Conservation (phyloP, 352 stramenopile genomes). For the Phytophthora pisi region DNA sequence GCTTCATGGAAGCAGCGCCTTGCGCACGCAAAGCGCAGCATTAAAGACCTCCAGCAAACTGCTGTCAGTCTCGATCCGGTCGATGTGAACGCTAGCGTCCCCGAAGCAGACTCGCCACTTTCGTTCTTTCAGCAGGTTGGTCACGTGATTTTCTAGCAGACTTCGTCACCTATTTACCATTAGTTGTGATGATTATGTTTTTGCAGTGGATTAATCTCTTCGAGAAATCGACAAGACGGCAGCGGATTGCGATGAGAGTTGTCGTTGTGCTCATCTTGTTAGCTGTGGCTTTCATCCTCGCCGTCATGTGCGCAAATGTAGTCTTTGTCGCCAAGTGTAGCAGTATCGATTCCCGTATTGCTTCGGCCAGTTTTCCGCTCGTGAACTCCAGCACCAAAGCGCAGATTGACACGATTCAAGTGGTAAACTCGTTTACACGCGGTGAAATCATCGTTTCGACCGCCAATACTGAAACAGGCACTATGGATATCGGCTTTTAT, state of each 20-base stretch:
- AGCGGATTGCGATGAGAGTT: conserved; percentile 70
- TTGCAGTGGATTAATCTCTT: conserved; percentile 64
- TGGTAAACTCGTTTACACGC: conserved; percentile 53
- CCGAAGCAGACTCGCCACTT: conserved; percentile 9
- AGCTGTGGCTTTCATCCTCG: conserved; percentile 59
- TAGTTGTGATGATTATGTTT: not conserved
- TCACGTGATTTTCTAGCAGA: not conserved
- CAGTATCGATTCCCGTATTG: conserved; percentile 59
- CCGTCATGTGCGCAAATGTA: conserved; percentile 62
- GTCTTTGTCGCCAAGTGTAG: conserved; percentile 75
- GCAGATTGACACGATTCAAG: conserved; percentile 19
- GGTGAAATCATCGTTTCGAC: conserved; percentile 42
- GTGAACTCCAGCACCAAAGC: conserved; percentile 29
- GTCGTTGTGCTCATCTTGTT: conserved; percentile 51
- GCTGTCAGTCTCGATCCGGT: conserved; percentile 21
- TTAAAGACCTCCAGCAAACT: conserved; percentile 41
- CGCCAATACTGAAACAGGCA: conserved; percentile 25
- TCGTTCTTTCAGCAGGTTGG: conserved; percentile 37
- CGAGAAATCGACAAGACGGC: conserved; percentile 60
- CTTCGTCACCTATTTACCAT: too few relatives aligned
- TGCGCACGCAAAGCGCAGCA: conserved; percentile 54
- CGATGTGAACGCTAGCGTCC: not conserved
- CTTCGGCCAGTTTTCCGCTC: conserved; percentile 47
- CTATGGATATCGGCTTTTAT: conserved; percentile 49
- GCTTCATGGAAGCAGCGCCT: conserved; percentile 63